These are phyloP conservation scores for Parietichytrium sp. DNA, from an alignment of 108 stramenopile genomes.

Conservation along the genomic window DNA sequence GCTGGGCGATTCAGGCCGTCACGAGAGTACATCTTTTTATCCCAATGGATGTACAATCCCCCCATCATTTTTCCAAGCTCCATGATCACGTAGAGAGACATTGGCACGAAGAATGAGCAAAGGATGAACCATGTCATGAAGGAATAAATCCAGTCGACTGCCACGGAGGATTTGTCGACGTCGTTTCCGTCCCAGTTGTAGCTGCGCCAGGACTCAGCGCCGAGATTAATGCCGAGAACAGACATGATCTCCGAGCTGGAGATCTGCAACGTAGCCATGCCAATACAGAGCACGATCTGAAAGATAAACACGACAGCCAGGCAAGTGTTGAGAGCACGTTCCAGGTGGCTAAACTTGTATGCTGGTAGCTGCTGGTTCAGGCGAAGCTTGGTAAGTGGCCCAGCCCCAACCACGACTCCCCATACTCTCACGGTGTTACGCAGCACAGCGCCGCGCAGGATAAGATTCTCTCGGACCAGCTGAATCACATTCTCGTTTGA, in stretches of 20 bases:
- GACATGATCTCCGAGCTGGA: neutral
- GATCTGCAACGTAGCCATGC: slow-evolving; percentile 4
- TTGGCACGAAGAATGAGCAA: slow-evolving; percentile 69
- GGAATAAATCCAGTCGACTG: neutral
- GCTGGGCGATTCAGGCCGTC: slow-evolving; percentile 45
- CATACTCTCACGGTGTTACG: slow-evolving; percentile 93
- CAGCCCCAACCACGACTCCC: slow-evolving; percentile 90
- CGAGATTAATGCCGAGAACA: no score
- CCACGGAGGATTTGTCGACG: neutral
- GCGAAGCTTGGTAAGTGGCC: slow-evolving; percentile 84
- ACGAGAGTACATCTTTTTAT: neutral
- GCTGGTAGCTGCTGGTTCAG: slow-evolving; percentile 83
- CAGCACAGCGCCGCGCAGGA: slow-evolving; percentile 85
- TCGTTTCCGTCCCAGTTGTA: no score
- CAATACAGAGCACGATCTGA: slow-evolving; percentile 42
- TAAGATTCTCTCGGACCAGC: slow-evolving; percentile 61
- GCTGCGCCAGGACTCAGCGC: no score
- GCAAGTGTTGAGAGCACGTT: slow-evolving; percentile 56
- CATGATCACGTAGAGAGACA: slow-evolving; percentile 66
- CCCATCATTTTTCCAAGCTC: slow-evolving; percentile 57
- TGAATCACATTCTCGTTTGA: neutral
- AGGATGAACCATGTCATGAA: slow-evolving; percentile 77
- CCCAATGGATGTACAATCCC: neutral
- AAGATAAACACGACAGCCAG: slow-evolving; percentile 49
- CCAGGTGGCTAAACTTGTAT: slow-evolving; percentile 85